Evolutionary conservation across 768 basidiomycete species (phyloP).

Genomic region (Tricholoma hemisulphureum): DNA sequence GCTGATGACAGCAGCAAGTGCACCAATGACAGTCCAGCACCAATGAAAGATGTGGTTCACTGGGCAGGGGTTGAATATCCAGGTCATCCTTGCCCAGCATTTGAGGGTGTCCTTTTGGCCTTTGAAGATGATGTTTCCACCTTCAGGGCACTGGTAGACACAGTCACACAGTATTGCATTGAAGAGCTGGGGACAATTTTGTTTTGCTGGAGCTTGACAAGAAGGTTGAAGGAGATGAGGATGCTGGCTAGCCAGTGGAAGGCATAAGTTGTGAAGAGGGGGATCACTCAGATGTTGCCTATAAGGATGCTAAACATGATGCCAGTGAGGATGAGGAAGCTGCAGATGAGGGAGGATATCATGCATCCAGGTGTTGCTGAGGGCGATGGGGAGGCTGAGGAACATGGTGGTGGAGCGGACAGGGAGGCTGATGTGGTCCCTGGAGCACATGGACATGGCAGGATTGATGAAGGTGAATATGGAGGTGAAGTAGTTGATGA

Average conservation of each 20-base stretch:
- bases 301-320: conserved; percentile 1
- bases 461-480: neutral
- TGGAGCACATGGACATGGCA: neutral
- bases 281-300: neutral
- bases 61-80: neutral
- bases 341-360: conserved; percentile 1
- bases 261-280: neutral
- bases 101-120: neutral
- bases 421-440: neutral
- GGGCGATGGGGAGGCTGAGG: neutral
- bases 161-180: no score
- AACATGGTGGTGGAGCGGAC: conserved; percentile 1
- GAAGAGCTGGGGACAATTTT: neutral
- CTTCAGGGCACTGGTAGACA: neutral
- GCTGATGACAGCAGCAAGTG: neutral
- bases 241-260: conserved; percentile 1
- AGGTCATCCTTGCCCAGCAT: neutral
- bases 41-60: neutral
- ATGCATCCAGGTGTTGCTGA: neutral
- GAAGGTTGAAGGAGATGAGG: neutral
- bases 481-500: neutral
- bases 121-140: neutral
- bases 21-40: neutral
- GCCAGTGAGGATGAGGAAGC: conserved; percentile 1
- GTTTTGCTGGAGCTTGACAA: neutral